These are phyloP conservation scores for Solanum rostratum DNA, from an alignment of 257 asterid genomes.

Conservation along the genomic window DNA sequence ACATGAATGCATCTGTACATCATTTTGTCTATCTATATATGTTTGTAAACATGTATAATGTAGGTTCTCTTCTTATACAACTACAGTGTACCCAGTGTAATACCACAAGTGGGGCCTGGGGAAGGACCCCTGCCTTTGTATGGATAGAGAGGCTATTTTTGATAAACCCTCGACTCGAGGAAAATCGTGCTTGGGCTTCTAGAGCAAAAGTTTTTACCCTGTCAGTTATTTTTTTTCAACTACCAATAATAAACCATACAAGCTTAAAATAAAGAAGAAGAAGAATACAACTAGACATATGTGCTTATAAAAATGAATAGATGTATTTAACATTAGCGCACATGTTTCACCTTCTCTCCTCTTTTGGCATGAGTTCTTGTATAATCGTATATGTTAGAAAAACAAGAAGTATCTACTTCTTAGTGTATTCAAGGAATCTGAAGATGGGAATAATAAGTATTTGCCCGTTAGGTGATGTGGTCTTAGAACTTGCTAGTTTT, in stretches of 20 bases:
- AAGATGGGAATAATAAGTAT: not conserved
- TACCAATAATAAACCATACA: not conserved
- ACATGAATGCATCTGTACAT: not conserved
- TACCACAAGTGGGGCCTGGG: not conserved
- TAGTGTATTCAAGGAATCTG: not conserved
- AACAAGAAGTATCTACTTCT: not conserved
- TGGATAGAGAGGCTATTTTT: not conserved
- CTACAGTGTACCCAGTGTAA: not conserved
- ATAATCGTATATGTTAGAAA: not conserved
- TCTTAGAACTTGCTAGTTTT: not conserved
- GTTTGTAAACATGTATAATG: not conserved
- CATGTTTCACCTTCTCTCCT: not conserved
- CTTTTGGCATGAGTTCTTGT: not conserved
- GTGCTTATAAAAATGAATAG: not conserved
- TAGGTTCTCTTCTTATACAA: not conserved
- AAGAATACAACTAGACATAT: not conserved
- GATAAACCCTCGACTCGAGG: not conserved
- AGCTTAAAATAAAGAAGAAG: not conserved
- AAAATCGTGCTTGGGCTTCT: not conserved
- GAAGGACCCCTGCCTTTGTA: not conserved
- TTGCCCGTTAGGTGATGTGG: not conserved
- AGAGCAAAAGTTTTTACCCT: not conserved
- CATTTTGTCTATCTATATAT: not conserved
- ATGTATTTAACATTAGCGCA: not conserved
- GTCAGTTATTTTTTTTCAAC: not conserved